A percentile compares a stretch with the other conserved stretches of the same genome.
Evolutionary conservation across 176 grass and related monocot species (phyloP).

Genomic region (Zizania latifolia): DNA sequence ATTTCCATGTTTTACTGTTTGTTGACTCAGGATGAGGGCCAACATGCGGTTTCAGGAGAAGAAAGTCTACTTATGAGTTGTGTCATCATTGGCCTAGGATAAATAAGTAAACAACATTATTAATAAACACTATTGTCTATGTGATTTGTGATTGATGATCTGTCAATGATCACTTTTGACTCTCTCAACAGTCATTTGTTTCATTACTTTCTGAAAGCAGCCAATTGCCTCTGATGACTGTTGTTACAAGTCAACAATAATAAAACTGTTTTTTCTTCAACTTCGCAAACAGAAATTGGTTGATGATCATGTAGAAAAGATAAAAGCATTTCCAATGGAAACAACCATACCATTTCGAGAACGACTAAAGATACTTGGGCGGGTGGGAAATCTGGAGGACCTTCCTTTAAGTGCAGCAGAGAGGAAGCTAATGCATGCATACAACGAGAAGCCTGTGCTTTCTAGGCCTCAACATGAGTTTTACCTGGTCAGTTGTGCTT

Average conservation of each 20-base stretch:
- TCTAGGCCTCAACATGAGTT: constrained; percentile 92
- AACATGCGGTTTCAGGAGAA: constrained; percentile 5
- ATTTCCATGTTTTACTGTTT: neutral
- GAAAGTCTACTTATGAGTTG: neutral
- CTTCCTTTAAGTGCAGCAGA: constrained; percentile 83
- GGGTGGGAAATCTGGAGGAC: constrained; percentile 83
- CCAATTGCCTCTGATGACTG: neutral
- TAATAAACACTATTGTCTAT: neutral
- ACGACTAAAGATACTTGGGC: constrained; percentile 86
- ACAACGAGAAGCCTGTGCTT: constrained; percentile 93
- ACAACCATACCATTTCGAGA: constrained; percentile 66
- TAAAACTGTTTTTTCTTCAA: neutral
- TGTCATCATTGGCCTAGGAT: neutral
- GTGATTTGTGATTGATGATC: constrained; percentile 1
- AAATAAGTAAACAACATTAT: neutral
- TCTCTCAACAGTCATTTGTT: neutral
- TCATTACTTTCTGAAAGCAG: neutral
- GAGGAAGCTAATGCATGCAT: constrained; percentile 91
- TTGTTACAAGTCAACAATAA: constrained; percentile 8
- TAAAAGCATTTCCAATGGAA: constrained; percentile 78
- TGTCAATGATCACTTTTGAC: neutral
- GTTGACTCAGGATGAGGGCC: neutral
- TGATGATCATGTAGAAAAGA: constrained; percentile 77
- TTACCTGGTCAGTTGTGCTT: constrained; percentile 56
- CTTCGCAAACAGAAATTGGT: constrained; percentile 56